phyloP scores from a whole-genome alignment of 1,284 basidiomycete genomes.

The Laetiporus sulphureus region DNA sequence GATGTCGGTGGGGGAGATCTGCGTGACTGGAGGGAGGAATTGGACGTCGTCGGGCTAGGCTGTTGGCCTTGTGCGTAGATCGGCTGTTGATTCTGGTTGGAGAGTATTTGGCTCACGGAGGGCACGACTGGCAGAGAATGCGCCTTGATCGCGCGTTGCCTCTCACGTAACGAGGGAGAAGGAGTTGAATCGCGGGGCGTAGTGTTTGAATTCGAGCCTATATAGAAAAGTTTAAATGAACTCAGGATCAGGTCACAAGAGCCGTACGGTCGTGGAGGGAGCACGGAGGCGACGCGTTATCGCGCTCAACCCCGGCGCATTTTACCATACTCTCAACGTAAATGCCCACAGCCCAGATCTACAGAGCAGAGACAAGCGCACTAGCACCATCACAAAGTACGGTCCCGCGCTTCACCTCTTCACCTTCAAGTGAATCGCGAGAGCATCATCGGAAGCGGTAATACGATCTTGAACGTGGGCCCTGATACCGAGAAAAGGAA shows the following conservation, averaged over 20 bases:
- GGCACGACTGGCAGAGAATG: conserved; percentile 59
- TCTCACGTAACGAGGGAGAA: conserved; percentile 57
- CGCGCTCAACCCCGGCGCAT: too few relatives aligned
- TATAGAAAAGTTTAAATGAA: too few relatives aligned
- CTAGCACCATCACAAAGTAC: too few relatives aligned
- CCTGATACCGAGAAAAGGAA: background rate
- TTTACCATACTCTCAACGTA: too few relatives aligned
- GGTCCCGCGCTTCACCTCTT: too few relatives aligned
- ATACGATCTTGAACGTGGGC: too few relatives aligned
- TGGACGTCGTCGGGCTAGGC: conserved; percentile 50
- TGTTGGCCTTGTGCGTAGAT: conserved; percentile 33
- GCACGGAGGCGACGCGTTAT: too few relatives aligned
- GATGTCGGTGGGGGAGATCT: conserved; percentile 35
- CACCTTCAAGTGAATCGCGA: too few relatives aligned
- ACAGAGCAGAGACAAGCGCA: too few relatives aligned
- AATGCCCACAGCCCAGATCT: too few relatives aligned
- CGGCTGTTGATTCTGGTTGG: conserved; percentile 19
- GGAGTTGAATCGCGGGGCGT: conserved; percentile 59
- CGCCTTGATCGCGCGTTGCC: conserved; percentile 49
- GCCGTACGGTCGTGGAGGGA: conserved; percentile 2
- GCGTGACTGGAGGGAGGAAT: conserved; percentile 33
- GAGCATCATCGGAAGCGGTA: too few relatives aligned
- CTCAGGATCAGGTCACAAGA: too few relatives aligned
- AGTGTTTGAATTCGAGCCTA: conserved; percentile 35
- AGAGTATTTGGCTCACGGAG: conserved; percentile 43